Evolutionary conservation across 208 protist species (phyloP), one percentile per base, ranked within the genome.

Genomic region (Trypanosoma scelopori): DNA sequence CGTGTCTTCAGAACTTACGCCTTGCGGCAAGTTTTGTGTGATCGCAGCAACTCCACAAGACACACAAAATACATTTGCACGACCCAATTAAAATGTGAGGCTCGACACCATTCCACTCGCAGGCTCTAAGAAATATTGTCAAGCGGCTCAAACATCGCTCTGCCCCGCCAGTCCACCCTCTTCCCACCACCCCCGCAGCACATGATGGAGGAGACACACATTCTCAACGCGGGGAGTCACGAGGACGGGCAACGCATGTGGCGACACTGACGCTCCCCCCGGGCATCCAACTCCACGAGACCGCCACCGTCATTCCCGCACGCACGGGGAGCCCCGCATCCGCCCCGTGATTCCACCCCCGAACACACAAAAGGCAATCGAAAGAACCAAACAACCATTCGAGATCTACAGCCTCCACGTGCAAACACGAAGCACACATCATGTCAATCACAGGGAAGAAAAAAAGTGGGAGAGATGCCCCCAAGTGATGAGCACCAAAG

Each of bases 361-460:
- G 49, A 47, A 61, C 25, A 32, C 2, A 49, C 23, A 62, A 39
- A 25, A 35, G 35, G 22, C 13, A 37, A 53, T 22, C 22, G 4
- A 22, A 15, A 53, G 13, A 51, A n/a, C n/a, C 25, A 55, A 65
- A 65, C 49, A 52, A 60, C 9, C 37, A 32, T 45, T 28, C 37
- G 27, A 60, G 28, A 60, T 15, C 18, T 15, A 32, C 30, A 43
- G 43, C 39, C 47, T 52, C 50, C 55, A 41, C 12, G 18, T 7
- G 56, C 42, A 22, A 41, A 27, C 28, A 55, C 20, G 35, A 13
- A 53, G 56, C 13, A 15, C 48, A 20, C 57, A 35, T 0, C 28
- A 13, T 27, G 18, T 9, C 43, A n/a, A 49, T 58, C 53, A 49
- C 30, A 61, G 56, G 47, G 65, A 13, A 46, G 9, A 59, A 27